A percentile compares a stretch with the other conserved stretches of the same genome.
Evolutionary conservation across 2,329 filamentous ascomycete species (phyloP).

Genomic region (Beauveria asiatica): DNA sequence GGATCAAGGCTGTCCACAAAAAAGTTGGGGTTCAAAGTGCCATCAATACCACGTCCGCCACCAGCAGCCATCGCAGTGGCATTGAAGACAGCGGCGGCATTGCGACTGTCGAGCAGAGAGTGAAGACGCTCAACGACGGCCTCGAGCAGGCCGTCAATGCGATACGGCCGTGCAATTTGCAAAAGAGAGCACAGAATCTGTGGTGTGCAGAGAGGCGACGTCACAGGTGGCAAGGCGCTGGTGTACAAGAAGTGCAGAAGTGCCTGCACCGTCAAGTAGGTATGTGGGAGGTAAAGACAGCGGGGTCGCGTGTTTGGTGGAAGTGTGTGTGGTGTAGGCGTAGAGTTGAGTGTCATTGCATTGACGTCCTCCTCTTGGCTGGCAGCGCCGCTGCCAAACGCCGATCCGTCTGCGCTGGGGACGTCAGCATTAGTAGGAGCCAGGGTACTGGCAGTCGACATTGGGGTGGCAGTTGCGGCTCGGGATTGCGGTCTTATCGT

Average conservation of each 20-base stretch:
- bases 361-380: conserved; percentile 34
- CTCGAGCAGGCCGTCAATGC: conserved; percentile 85
- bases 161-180: conserved; percentile 87
- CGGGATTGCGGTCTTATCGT: conserved; percentile 69
- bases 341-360: conserved; percentile 37
- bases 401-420: conserved; percentile 30
- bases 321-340: conserved; percentile 48
- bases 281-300: conserved; percentile 88
- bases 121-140: conserved; percentile 88
- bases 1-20: conserved; percentile 43
- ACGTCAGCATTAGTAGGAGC: conserved; percentile 35
- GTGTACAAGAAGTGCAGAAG: conserved; percentile 92
- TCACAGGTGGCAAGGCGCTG: conserved; percentile 69
- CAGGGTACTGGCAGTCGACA: conserved; percentile 36
- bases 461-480: conserved; percentile 38
- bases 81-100: conserved; percentile 95
- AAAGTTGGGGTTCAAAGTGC: conserved; percentile 53
- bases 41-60: conserved; percentile 75
- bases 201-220: conserved; percentile 76
- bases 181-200: conserved; percentile 93
- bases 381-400: conserved; percentile 22
- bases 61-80: conserved; percentile 96
- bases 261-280: conserved; percentile 78
- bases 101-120: conserved; percentile 79
- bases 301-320: conserved; percentile 64